These are phyloP conservation scores for Samsoniella hepiali DNA, from an alignment of 2,329 filamentous ascomycete genomes.

Conservation along the genomic window DNA sequence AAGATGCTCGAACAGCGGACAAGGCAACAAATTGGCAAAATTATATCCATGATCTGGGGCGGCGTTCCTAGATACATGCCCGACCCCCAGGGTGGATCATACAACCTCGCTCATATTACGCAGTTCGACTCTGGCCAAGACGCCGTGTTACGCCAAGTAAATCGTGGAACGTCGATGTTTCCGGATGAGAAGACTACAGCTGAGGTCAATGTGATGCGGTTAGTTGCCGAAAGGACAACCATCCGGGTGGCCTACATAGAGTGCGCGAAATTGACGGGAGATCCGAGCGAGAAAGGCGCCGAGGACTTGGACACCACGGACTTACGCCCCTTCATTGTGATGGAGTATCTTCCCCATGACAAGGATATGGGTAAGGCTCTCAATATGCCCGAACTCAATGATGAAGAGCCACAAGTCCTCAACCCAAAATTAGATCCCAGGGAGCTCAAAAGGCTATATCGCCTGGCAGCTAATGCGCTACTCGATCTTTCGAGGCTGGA, in stretches of 20 bases:
- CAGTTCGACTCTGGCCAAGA: neutral
- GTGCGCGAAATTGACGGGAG: neutral
- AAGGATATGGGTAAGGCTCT: constrained; percentile 1
- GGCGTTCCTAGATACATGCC: constrained; percentile 1
- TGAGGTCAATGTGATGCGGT: constrained; percentile 4
- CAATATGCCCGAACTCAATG: neutral
- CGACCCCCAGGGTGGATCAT: neutral
- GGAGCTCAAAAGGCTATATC: neutral
- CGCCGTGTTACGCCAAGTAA: neutral
- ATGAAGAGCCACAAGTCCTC: neutral
- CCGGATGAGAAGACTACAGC: neutral
- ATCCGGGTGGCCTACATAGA: neutral
- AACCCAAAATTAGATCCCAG: neutral
- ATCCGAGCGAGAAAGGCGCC: neutral
- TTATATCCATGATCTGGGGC: neutral
- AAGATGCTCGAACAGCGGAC: neutral
- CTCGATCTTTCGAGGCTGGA: neutral
- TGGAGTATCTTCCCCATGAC: constrained; percentile 7
- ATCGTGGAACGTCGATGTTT: neutral
- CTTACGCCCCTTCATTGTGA: neutral
- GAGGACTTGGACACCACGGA: neutral
- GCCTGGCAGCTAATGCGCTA: neutral
- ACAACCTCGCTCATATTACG: constrained; percentile 3
- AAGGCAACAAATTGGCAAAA: neutral
- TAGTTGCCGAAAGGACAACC: neutral